Conservation (phyloP, 768 basidiomycete genomes). For the Rhizopogon sp. region DNA sequence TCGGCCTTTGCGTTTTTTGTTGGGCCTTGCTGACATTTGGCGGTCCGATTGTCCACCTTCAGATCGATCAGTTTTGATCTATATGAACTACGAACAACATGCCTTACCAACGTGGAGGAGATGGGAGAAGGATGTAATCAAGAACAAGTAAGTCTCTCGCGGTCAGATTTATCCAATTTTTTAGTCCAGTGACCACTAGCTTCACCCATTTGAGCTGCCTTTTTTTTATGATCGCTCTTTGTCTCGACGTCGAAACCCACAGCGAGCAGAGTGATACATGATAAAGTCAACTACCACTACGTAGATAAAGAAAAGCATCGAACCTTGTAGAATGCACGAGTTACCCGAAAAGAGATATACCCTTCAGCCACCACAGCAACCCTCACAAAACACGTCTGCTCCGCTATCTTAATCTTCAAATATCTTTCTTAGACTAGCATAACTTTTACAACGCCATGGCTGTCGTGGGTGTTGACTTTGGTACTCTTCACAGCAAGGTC, state of each 20-base stretch:
- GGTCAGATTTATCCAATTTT: neutral
- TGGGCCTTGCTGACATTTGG: slow-evolving; percentile 54
- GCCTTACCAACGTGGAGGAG: slow-evolving; percentile 1
- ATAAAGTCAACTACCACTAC: too few species aligned
- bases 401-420: neutral
- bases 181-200: too few species aligned
- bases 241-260: too few species aligned
- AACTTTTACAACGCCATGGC: slow-evolving; percentile 47
- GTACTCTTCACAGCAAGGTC: slow-evolving; percentile 86
- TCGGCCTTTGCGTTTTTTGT: slow-evolving; percentile 59
- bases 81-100: neutral
- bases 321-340: neutral
- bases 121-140: neutral
- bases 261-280: too few species aligned
- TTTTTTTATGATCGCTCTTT: neutral
- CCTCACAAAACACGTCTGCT: slow-evolving; percentile 6
- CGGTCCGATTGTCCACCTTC: slow-evolving; percentile 4
- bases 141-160: neutral
- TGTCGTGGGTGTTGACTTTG: slow-evolving; percentile 95
- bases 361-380: neutral
- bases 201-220: too few species aligned
- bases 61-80: slow-evolving; percentile 7
- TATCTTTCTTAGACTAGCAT: neutral
- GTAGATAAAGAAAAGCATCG: neutral
- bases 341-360: neutral